phyloP scores from a whole-genome alignment of 148 eudicot species.

The Drosera capensis region DNA sequence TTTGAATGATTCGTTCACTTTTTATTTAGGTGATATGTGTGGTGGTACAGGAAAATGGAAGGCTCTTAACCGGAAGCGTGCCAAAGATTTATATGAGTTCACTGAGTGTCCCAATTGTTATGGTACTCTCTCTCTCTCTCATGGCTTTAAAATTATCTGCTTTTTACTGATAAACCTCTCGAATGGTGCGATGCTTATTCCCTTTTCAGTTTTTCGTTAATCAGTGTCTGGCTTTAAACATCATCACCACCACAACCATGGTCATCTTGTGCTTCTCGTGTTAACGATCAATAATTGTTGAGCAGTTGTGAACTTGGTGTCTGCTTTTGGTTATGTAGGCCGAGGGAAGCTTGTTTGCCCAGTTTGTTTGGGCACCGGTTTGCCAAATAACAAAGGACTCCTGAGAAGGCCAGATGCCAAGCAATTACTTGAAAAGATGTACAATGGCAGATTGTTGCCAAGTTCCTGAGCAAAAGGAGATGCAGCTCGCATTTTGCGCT shows the following conservation, averaged over 20 bases:
- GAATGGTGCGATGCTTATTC: no score
- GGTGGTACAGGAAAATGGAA: conserved; percentile 99
- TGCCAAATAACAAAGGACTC: conserved; percentile 94
- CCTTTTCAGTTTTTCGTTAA: no score
- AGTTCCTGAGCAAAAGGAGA: conserved; percentile 61
- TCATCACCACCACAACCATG: neutral
- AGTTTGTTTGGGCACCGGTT: no score
- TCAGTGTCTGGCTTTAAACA: no score
- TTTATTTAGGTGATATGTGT: conserved; percentile 98
- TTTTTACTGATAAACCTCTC: no score
- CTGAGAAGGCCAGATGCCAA: conserved; percentile 83
- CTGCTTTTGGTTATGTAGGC: conserved; percentile 36
- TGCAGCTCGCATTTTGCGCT: no score
- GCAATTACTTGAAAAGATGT: conserved; percentile 91
- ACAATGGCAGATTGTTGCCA: conserved; percentile 78
- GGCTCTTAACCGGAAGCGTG: conserved; percentile 93
- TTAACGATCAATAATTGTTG: neutral
- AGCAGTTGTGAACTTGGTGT: neutral
- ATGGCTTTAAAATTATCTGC: neutral
- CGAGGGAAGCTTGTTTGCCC: conserved; percentile 97
- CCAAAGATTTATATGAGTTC: conserved; percentile 89
- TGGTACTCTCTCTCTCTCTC: conserved; percentile 44
- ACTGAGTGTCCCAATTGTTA: conserved; percentile 97
- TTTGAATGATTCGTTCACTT: conserved; percentile 32
- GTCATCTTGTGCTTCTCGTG: neutral